These are phyloP conservation scores for Penicillium sp. DNA, from an alignment of 2,329 filamentous ascomycete genomes.

Conservation along the genomic window DNA sequence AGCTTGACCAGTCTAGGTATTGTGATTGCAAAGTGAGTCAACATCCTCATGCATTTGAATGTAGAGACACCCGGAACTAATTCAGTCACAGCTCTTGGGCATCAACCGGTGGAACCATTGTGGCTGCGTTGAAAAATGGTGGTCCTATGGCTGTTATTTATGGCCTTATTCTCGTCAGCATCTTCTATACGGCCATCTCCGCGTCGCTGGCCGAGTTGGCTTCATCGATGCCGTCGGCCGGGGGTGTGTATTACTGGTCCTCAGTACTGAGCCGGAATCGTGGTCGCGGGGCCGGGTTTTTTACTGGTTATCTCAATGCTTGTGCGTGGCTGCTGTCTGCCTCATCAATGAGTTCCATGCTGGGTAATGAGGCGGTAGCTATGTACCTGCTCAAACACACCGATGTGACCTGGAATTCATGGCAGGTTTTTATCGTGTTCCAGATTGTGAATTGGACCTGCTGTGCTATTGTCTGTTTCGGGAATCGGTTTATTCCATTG, in stretches of 20 bases:
- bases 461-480: slow-evolving; percentile 53
- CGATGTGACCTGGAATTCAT: slow-evolving; percentile 25
- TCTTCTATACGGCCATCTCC: slow-evolving; percentile 57
- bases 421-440: slow-evolving; percentile 35
- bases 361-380: slow-evolving; percentile 33
- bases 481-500: slow-evolving; percentile 50
- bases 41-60: neutral
- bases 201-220: slow-evolving; percentile 59
- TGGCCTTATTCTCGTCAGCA: slow-evolving; percentile 50
- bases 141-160: slow-evolving; percentile 62
- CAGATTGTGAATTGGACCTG: slow-evolving; percentile 55
- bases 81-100: slow-evolving; percentile 55
- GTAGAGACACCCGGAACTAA: neutral
- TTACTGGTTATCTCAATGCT: slow-evolving; percentile 38
- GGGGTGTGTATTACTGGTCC: slow-evolving; percentile 59
- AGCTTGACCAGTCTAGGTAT: slow-evolving; percentile 59
- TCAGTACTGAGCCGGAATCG: slow-evolving; percentile 52
- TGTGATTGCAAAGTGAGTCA: slow-evolving; percentile 49
- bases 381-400: slow-evolving; percentile 32
- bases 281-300: slow-evolving; percentile 47
- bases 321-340: slow-evolving; percentile 34
- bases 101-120: slow-evolving; percentile 57
- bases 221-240: slow-evolving; percentile 58
- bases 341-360: slow-evolving; percentile 33
- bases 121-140: slow-evolving; percentile 59